These are phyloP conservation scores for Scutellaria barbata DNA, from an alignment of 257 asterid species.

Conservation along the genomic window DNA sequence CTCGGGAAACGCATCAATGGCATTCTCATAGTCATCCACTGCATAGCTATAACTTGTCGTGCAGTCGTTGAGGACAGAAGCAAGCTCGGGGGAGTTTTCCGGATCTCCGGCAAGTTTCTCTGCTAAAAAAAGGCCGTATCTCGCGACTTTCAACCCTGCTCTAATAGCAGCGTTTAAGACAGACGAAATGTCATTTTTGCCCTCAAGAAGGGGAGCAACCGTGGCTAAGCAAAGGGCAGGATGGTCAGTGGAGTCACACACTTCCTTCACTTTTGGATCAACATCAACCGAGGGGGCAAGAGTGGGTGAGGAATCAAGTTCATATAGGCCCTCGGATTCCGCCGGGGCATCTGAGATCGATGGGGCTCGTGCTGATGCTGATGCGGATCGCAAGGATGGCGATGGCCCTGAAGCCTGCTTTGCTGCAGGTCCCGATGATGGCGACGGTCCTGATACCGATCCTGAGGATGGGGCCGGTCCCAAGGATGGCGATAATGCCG, in stretches of 20 bases:
- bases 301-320: conserved; percentile 25
- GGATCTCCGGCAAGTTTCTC: conserved; percentile 30
- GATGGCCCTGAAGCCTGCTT: too few relatives aligned
- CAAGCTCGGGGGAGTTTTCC: conserved; percentile 28
- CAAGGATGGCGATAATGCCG: neutral
- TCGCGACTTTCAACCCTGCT: conserved; percentile 28
- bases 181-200: conserved; percentile 34
- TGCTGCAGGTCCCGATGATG: neutral
- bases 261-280: conserved; percentile 35
- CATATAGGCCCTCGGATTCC: conserved; percentile 3
- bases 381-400: neutral
- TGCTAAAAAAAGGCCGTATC: conserved; percentile 28
- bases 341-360: neutral
- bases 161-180: conserved; percentile 40
- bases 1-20: conserved; percentile 38
- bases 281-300: conserved; percentile 24
- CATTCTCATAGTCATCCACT: conserved; percentile 35
- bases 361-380: neutral
- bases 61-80: conserved; percentile 38
- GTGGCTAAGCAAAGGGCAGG: conserved; percentile 46
- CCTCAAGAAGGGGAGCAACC: conserved; percentile 36
- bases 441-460: neutral
- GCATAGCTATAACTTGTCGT: conserved; percentile 34
- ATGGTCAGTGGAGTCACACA: conserved; percentile 47
- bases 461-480: conserved; percentile 1